These are phyloP conservation scores for Naganishia albida DNA, from an alignment of 1,284 basidiomycete genomes.

Conservation along the genomic window DNA sequence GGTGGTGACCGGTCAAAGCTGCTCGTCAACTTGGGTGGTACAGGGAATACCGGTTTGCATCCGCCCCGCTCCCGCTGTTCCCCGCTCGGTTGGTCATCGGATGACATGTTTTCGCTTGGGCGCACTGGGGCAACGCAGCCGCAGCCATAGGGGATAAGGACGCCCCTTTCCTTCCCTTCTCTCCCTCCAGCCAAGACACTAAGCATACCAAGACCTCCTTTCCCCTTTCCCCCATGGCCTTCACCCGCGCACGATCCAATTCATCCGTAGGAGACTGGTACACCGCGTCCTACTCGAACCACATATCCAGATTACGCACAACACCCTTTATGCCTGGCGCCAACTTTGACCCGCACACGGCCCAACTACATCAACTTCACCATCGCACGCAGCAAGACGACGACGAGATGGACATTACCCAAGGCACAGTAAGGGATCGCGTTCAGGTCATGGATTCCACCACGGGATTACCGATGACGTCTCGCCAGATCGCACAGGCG, in stretches of 20 bases:
- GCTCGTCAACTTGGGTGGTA: too few relatives aligned
- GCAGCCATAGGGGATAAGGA: too few relatives aligned
- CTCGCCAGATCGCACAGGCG: constrained; percentile 26
- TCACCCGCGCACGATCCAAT: constrained; percentile 18
- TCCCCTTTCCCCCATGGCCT: constrained; percentile 9
- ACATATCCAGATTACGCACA: constrained; percentile 24
- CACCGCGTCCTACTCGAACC: constrained; percentile 21
- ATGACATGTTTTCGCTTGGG: too few relatives aligned
- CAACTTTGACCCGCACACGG: constrained; percentile 21
- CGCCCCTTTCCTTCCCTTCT: background rate
- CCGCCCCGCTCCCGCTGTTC: too few relatives aligned
- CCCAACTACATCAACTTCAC: constrained; percentile 18
- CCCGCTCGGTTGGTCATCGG: too few relatives aligned
- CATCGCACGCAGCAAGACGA: background rate
- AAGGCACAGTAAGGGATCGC: background rate
- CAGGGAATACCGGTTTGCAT: too few relatives aligned
- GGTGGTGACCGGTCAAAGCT: too few relatives aligned
- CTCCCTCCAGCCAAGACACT: background rate
- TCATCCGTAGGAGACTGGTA: constrained; percentile 27
- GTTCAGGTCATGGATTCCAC: constrained; percentile 18
- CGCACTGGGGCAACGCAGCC: background rate
- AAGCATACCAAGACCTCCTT: background rate
- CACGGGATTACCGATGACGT: constrained; percentile 22
- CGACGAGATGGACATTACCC: constrained; percentile 14
- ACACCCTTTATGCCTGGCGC: constrained; percentile 29